Conservation (phyloP, 768 basidiomycete species). For the Suillus luteus region DNA sequence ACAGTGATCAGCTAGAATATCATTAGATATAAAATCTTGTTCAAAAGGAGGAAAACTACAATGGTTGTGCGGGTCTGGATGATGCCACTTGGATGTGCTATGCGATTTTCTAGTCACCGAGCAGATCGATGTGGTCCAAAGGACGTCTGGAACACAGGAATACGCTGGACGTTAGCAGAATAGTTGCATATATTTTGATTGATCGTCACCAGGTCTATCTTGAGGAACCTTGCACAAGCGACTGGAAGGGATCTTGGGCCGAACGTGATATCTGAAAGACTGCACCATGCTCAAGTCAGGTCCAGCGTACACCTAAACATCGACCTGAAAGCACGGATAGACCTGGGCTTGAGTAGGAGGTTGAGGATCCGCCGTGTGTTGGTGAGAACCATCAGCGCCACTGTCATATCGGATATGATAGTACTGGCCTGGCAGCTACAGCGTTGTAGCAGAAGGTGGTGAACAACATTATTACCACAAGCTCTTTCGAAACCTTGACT, state of each 20-base stretch:
- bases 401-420: too few relatives aligned
- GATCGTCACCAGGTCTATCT: conserved; percentile 16
- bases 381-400: conserved; percentile 15
- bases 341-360: conserved; percentile 33
- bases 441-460: too few relatives aligned
- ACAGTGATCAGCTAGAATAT: not conserved
- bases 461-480: too few relatives aligned
- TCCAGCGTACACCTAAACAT: not conserved
- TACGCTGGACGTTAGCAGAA: not conserved
- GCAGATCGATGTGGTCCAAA: conserved; percentile 14
- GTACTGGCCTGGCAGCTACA: too few relatives aligned
- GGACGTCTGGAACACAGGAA: not conserved
- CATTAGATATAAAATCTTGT: not conserved
- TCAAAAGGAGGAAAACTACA: not conserved
- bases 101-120: conserved; percentile 25
- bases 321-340: conserved; percentile 22
- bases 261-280: conserved; percentile 32
- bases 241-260: conserved; percentile 20
- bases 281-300: conserved; percentile 3
- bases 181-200: conserved; percentile 10
- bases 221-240: conserved; percentile 26
- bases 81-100: too few relatives aligned
- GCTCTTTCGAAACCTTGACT: too few relatives aligned
- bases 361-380: conserved; percentile 19
- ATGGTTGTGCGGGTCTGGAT: not conserved